Evolutionary conservation across 2,329 filamentous ascomycete species (phyloP).

Genomic region (Apiospora malaysiana): DNA sequence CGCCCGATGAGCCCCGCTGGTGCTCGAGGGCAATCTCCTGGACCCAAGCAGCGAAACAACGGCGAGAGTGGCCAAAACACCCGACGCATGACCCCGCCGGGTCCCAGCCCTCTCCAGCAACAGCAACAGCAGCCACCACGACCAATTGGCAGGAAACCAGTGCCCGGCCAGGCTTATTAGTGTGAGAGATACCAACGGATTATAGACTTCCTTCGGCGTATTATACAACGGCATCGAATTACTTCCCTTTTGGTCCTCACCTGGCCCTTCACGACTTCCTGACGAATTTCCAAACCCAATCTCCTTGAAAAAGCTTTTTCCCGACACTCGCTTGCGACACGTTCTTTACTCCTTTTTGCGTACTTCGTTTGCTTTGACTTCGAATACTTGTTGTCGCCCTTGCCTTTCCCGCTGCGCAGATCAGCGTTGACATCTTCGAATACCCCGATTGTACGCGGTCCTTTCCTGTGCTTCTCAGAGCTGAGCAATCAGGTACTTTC

Average conservation of each 20-base stretch:
- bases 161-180: conserved; percentile 60
- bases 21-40: conserved; percentile 53
- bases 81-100: conserved; percentile 48
- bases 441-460: conserved; percentile 18
- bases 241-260: neutral
- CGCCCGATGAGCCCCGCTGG: conserved; percentile 39
- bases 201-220: conserved; percentile 12
- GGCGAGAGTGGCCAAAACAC: conserved; percentile 47
- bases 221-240: conserved; percentile 14
- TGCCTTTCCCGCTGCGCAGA: conserved; percentile 24
- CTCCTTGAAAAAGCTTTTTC: conserved; percentile 37
- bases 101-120: conserved; percentile 45
- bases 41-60: conserved; percentile 44
- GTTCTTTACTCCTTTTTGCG: conserved; percentile 24
- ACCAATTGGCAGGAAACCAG: conserved; percentile 59
- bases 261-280: conserved; percentile 34
- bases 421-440: conserved; percentile 20
- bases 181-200: neutral
- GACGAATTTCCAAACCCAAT: conserved; percentile 37
- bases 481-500: conserved; percentile 22
- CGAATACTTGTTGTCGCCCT: conserved; percentile 30
- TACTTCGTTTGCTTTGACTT: conserved; percentile 8
- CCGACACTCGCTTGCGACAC: conserved; percentile 42
- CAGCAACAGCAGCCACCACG: conserved; percentile 42
- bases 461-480: conserved; percentile 8